Conservation (phyloP, 1,139 yeast genomes). For the Lodderomyces theae region DNA sequence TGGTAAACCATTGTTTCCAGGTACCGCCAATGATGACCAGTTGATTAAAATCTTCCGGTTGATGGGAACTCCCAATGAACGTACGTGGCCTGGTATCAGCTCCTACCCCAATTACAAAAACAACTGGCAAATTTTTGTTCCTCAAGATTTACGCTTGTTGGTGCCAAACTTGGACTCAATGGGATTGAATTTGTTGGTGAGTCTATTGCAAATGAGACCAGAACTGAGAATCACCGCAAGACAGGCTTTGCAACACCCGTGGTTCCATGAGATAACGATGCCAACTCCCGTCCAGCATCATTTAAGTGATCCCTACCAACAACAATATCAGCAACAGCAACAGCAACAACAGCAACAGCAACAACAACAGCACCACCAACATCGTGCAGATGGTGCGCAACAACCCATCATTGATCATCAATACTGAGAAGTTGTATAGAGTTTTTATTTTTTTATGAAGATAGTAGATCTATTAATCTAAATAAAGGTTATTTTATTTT, state of each 20-base stretch:
- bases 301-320: constrained; percentile 39
- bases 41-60: constrained; percentile 80
- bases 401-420: constrained; percentile 17
- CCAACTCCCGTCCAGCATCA: constrained; percentile 37
- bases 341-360: constrained; percentile 10
- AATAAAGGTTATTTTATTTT: background rate
- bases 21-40: constrained; percentile 94
- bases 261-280: constrained; percentile 79
- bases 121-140: constrained; percentile 74
- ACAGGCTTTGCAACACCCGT: constrained; percentile 90
- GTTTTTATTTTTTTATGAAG: background rate
- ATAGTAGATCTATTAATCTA: constrained; percentile 3
- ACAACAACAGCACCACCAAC: constrained; percentile 12
- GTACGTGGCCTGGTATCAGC: constrained; percentile 94
- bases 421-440: constrained; percentile 8
- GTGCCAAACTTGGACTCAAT: constrained; percentile 77
- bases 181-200: constrained; percentile 75
- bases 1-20: constrained; percentile 96
- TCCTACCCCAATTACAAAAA: constrained; percentile 81
- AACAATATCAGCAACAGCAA: constrained; percentile 19
- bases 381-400: constrained; percentile 9
- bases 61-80: constrained; percentile 96
- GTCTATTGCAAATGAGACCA: constrained; percentile 86
- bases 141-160: constrained; percentile 77
- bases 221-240: constrained; percentile 88